Conservation (phyloP, 345 rosid genomes). For the Eucalyptus paniculata region DNA sequence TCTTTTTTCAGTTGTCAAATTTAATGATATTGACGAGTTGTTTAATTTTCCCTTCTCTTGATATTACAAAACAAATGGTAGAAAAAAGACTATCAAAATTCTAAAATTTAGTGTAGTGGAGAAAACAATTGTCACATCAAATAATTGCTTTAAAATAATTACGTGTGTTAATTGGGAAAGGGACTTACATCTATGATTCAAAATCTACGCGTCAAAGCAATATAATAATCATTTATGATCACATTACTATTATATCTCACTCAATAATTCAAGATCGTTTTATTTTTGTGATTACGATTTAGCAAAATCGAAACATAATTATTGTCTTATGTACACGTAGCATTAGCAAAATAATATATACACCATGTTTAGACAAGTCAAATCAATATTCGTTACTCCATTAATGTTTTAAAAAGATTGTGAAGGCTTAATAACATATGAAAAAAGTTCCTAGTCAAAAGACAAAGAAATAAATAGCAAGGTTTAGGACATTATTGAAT, state of each 20-base stretch:
- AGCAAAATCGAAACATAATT: not conserved
- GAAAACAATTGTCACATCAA: not conserved
- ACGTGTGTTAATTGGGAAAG: not conserved
- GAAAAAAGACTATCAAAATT: fast-evolving
- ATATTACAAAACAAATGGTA: not conserved
- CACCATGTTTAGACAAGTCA: not conserved
- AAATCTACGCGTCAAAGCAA: not conserved
- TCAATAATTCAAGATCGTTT: fast-evolving
- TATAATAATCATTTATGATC: too few relatives aligned
- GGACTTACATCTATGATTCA: not conserved
- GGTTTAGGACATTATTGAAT: not conserved
- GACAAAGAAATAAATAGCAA: not conserved
- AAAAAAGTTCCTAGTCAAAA: not conserved
- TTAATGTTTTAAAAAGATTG: not conserved
- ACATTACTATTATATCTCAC: fast-evolving
- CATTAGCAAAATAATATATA: fast-evolving
- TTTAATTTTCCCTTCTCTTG: not conserved
- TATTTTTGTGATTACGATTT: too few relatives aligned
- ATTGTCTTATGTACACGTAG: fast-evolving
- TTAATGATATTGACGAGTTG: not conserved
- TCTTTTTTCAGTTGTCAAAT: not conserved
- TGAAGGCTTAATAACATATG: not conserved
- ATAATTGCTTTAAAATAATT: not conserved
- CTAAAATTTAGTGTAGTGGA: fast-evolving
- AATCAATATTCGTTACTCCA: not conserved